phyloP scores from a whole-genome alignment of 1,284 basidiomycete genomes.

The Cryptococcus sp. region DNA sequence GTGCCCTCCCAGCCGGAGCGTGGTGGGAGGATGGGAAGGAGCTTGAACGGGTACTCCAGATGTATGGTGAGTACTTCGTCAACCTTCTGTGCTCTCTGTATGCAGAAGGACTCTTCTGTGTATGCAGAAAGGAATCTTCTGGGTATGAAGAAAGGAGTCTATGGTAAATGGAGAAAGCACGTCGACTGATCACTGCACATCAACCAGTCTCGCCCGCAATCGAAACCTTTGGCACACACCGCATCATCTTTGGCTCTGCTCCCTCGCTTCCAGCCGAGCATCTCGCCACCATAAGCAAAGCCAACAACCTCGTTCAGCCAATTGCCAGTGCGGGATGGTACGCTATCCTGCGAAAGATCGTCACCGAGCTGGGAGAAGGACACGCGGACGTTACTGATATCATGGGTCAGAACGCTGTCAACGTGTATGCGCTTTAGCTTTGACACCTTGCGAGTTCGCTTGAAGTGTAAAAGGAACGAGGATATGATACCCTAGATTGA shows the following conservation, averaged over 20 bases:
- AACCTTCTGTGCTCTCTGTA: conserved; percentile 5
- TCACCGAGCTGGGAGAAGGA: conserved; percentile 79
- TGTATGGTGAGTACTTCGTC: conserved; percentile 70
- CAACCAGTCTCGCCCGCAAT: conserved; percentile 58
- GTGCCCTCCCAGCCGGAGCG: conserved; percentile 43
- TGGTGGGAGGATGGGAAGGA: conserved; percentile 61
- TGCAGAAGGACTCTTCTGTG: no score
- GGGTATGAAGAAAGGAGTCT: no score
- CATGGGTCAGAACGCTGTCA: conserved; percentile 40
- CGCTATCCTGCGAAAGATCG: conserved; percentile 71
- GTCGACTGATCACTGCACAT: background rate
- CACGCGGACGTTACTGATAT: conserved; percentile 63
- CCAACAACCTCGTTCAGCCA: conserved; percentile 49
- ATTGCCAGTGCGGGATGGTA: conserved; percentile 70
- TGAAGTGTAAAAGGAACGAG: no score
- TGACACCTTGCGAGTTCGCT: no score
- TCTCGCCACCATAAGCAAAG: conserved; percentile 12
- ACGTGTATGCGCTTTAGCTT: conserved; percentile 32
- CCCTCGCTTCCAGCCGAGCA: conserved; percentile 46
- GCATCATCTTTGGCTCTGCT: conserved; percentile 62
- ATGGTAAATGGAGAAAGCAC: background rate
- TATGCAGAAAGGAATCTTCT: no score
- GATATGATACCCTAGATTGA: no score
- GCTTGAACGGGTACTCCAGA: conserved; percentile 79
- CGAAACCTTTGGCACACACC: conserved; percentile 64